Base-by-base conservation (phyloP, 2,329 filamentous ascomycete genomes). In the Stemphylium lycopersici region DNA sequence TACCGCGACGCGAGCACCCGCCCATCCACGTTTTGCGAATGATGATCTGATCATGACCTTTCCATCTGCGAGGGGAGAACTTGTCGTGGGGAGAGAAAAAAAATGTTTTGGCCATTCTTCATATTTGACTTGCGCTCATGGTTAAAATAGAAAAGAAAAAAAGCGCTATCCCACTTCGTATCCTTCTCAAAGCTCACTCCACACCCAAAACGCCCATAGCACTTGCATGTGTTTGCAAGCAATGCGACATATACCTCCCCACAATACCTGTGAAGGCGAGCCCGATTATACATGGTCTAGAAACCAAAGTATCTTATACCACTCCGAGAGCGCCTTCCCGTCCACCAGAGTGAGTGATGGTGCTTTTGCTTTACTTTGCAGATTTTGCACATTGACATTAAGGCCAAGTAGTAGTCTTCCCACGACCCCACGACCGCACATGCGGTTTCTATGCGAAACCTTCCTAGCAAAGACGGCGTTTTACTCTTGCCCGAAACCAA, bases 401-500 rank as follows among this genome's bases (percentile, higher is more conserved):
- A 38, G 32, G 52, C 47, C 52, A 55, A 46, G 37, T 52, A 40
- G 51, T 39, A 54, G 43, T 41, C 31, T 54, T 42, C 24, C 47
- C 32, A 31, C 37, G 31, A 24, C 24, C 33, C 29, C 42, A 31
- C 24, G 20, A 36, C 46, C 52, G 24, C 36, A 15, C 38, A 15
- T 36, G 37, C 31, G 18, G 31, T 51, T 33, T 22, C 26, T 36
- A 42, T 12, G 41, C 31, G 46, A n/a, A 26, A 24, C 39, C 20
- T 20, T 39, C 13, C 22, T 22, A 22, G 31, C 39, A 20, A 44
- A 50, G 18, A 20, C 15, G 34, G 40, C 13, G 15, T 18, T 61
- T 60, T 74, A 99, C 81, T 99, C 95, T 80, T 99, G 95, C 63
- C 95, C 95, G 75, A 99, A 99, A 59, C 95, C 95, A 82, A 99